A percentile compares a stretch with the other conserved stretches of the same genome.
Conservation (phyloP, 2,329 filamentous ascomycete genomes). For the Calycina herbarum region DNA sequence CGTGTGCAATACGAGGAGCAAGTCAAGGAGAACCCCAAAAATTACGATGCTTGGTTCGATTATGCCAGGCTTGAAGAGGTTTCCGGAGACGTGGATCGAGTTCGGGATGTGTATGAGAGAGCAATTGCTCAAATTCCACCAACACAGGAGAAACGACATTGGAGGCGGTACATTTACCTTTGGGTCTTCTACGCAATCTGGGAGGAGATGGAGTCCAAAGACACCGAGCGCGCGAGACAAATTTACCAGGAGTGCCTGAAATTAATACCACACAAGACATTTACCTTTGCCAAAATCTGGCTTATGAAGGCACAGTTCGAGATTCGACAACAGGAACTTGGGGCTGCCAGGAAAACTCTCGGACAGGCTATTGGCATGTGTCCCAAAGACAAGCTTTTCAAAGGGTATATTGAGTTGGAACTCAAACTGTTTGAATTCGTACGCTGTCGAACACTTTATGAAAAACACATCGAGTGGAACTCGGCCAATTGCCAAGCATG, state of each 20-base stretch:
- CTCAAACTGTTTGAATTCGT: constrained; percentile 92
- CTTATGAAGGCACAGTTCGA: constrained; percentile 92
- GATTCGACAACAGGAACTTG: constrained; percentile 79
- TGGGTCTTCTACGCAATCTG: constrained; percentile 97
- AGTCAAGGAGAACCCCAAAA: constrained; percentile 89
- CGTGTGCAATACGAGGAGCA: constrained; percentile 92
- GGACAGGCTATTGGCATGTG: constrained; percentile 91
- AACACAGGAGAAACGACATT: constrained; percentile 94
- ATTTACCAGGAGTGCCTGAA: constrained; percentile 88
- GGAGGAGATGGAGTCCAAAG: constrained; percentile 85
- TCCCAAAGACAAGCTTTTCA: constrained; percentile 93
- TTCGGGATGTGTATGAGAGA: constrained; percentile 91
- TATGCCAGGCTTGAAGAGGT: constrained; percentile 88
- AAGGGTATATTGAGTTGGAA: constrained; percentile 90
- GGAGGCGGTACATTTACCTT: constrained; percentile 95
- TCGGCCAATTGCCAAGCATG: constrained; percentile 87
- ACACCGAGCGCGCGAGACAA: constrained; percentile 76
- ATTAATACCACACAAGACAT: constrained; percentile 91
- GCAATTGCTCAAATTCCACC: constrained; percentile 95
- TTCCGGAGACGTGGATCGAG: constrained; percentile 76
- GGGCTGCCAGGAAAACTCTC: constrained; percentile 80
- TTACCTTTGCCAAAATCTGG: constrained; percentile 98
- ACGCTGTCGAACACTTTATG: constrained; percentile 85
- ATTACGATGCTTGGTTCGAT: constrained; percentile 98
- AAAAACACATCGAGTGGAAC: constrained; percentile 94